Evolutionary conservation across 371 early-diverging fungal genomes (phyloP).

Genomic region (Choanephora cucurbitarum): DNA sequence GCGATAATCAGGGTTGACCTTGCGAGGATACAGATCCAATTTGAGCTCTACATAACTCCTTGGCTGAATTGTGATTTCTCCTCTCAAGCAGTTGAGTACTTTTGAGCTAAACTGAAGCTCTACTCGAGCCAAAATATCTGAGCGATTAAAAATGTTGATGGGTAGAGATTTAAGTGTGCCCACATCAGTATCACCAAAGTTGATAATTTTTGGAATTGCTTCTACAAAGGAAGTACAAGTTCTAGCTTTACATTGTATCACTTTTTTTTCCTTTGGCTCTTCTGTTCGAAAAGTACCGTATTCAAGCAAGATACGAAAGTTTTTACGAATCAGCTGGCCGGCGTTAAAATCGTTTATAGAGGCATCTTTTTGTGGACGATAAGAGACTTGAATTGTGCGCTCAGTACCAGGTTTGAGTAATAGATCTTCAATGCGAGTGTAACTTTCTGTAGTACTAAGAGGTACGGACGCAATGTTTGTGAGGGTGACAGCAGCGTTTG

Average conservation of each 20-base stretch:
- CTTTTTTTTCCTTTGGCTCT: slow-evolving; percentile 73
- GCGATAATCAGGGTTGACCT: slow-evolving; percentile 95
- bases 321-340: slow-evolving; percentile 74
- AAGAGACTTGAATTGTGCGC: slow-evolving; percentile 80
- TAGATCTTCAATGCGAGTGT: slow-evolving; percentile 85
- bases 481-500: not conserved
- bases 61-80: slow-evolving; percentile 84
- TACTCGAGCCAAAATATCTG: slow-evolving; percentile 86
- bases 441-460: slow-evolving; percentile 29
- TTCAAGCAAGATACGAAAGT: slow-evolving; percentile 77
- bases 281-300: slow-evolving; percentile 63
- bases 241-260: slow-evolving; percentile 88
- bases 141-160: slow-evolving; percentile 80
- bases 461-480: slow-evolving; percentile 1
- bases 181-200: slow-evolving; percentile 96
- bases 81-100: slow-evolving; percentile 84
- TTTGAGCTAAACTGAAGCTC: slow-evolving; percentile 90
- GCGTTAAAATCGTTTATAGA: slow-evolving; percentile 66
- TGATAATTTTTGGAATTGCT: slow-evolving; percentile 77
- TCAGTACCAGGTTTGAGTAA: slow-evolving; percentile 85
- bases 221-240: slow-evolving; percentile 94
- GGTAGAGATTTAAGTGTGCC: slow-evolving; percentile 89
- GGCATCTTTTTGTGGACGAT: slow-evolving; percentile 69
- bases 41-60: slow-evolving; percentile 82
- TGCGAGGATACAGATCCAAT: slow-evolving; percentile 96